Evolutionary conservation across 2,329 filamentous ascomycete species (phyloP).

Genomic region (Aotearoamyces nothofagi): DNA sequence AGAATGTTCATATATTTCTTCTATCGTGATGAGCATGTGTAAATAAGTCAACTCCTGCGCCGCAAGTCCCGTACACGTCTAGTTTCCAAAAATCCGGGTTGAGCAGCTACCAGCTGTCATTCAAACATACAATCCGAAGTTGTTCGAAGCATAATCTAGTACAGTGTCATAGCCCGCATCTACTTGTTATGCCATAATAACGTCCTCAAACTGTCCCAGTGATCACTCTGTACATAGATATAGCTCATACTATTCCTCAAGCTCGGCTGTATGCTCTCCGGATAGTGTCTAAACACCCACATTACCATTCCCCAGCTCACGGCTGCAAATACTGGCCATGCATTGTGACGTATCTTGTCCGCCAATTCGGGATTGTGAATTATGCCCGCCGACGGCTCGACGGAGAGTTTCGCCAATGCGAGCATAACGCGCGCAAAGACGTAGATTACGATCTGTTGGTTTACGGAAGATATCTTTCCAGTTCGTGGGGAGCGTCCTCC

Average conservation of each 20-base stretch:
- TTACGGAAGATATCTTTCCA: constrained; percentile 63
- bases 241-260: constrained; percentile 94
- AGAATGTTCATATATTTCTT: no score
- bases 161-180: no score
- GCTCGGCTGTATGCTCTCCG: constrained; percentile 80
- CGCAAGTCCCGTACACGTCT: no score
- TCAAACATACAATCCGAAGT: no score
- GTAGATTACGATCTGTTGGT: constrained; percentile 96
- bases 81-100: no score
- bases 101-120: no score
- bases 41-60: no score
- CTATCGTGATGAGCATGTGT: no score
- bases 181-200: constrained; percentile 74
- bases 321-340: constrained; percentile 87
- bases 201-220: constrained; percentile 76
- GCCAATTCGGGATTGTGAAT: constrained; percentile 27
- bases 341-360: constrained; percentile 44
- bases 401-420: constrained; percentile 66
- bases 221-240: constrained; percentile 80
- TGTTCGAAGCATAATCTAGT: no score
- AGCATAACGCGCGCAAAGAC: constrained; percentile 86
- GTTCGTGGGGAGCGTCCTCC: constrained; percentile 47
- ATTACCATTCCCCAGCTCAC: constrained; percentile 88
- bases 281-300: constrained; percentile 87
- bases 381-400: constrained; percentile 46